phyloP scores from a whole-genome alignment of 2,329 filamentous ascomycete species.

The Aspergillus aculeatus region DNA sequence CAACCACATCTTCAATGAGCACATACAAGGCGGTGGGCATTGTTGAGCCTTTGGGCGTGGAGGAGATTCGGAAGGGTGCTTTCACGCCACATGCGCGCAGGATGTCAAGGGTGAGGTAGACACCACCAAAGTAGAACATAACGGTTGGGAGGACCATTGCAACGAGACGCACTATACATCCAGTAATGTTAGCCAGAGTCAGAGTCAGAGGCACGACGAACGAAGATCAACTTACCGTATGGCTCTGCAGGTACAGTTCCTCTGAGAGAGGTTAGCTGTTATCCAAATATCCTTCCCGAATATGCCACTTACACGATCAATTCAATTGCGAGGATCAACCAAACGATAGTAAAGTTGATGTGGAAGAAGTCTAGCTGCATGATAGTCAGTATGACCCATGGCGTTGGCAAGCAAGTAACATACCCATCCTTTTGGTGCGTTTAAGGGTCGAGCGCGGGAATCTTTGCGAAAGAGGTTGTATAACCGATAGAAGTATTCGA shows the following conservation, averaged over 20 bases:
- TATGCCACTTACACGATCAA: constrained; percentile 40
- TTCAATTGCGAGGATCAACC: constrained; percentile 44
- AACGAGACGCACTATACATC: constrained; percentile 39
- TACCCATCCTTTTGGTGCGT: constrained; percentile 46
- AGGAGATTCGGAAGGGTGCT: constrained; percentile 64
- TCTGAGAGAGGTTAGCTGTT: constrained; percentile 26
- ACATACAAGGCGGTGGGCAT: constrained; percentile 64
- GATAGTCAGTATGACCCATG: constrained; percentile 5
- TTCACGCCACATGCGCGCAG: constrained; percentile 43
- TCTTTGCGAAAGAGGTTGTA: constrained; percentile 39
- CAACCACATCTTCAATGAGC: constrained; percentile 66
- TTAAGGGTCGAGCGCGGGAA: constrained; percentile 40
- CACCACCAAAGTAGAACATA: constrained; percentile 47
- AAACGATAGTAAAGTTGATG: constrained; percentile 47
- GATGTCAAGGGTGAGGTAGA: constrained; percentile 43
- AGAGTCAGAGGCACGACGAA: background rate
- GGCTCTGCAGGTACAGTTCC: constrained; percentile 43
- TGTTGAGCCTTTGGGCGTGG: constrained; percentile 57
- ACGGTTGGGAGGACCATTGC: constrained; percentile 47
- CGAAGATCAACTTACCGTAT: constrained; percentile 32
- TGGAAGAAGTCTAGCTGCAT: constrained; percentile 47
- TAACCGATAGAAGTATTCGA: constrained; percentile 45
- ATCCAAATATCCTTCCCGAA: background rate
- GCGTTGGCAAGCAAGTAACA: background rate
- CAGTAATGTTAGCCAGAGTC: background rate